Conservation (phyloP, 805 yeast genomes). For the Candida piceae region DNA sequence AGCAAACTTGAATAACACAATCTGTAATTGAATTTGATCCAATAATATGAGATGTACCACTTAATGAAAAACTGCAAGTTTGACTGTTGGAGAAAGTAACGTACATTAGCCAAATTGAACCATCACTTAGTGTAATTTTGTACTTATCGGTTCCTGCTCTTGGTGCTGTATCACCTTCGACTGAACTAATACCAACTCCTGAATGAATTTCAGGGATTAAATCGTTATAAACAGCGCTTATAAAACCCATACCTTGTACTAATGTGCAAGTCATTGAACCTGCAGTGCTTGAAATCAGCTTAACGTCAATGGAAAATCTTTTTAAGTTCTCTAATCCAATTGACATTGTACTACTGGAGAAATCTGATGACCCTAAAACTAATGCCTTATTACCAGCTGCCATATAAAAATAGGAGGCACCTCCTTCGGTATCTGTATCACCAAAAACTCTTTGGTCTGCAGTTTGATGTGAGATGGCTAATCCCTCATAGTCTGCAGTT, state of each 20-base stretch:
- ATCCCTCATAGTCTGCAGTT: constrained; percentile 40
- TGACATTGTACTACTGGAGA: constrained; percentile 17
- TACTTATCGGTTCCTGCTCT: constrained; percentile 47
- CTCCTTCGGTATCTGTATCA: constrained; percentile 37
- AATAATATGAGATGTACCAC: constrained; percentile 30
- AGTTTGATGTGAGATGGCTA: constrained; percentile 60
- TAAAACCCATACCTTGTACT: constrained; percentile 81
- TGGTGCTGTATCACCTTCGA: constrained; percentile 39
- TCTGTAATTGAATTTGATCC: constrained; percentile 43
- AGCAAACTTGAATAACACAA: constrained; percentile 54
- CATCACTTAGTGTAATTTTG: constrained; percentile 45
- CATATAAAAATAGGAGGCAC: constrained; percentile 58
- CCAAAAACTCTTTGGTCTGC: constrained; percentile 60
- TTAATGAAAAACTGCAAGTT: constrained; percentile 24
- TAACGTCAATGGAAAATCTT: constrained; percentile 19
- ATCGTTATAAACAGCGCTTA: constrained; percentile 57
- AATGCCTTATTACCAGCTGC: constrained; percentile 53
- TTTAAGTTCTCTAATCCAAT: constrained; percentile 13
- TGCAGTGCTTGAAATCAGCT: constrained; percentile 11
- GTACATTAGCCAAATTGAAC: constrained; percentile 59
- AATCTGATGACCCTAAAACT: constrained; percentile 41
- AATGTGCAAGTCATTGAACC: constrained; percentile 52
- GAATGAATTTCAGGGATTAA: constrained; percentile 49
- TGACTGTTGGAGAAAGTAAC: constrained; percentile 42
- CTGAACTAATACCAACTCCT: constrained; percentile 52